Base-by-base conservation (phyloP, 495 filamentous ascomycete genomes). In the Penicillium lagena region DNA sequence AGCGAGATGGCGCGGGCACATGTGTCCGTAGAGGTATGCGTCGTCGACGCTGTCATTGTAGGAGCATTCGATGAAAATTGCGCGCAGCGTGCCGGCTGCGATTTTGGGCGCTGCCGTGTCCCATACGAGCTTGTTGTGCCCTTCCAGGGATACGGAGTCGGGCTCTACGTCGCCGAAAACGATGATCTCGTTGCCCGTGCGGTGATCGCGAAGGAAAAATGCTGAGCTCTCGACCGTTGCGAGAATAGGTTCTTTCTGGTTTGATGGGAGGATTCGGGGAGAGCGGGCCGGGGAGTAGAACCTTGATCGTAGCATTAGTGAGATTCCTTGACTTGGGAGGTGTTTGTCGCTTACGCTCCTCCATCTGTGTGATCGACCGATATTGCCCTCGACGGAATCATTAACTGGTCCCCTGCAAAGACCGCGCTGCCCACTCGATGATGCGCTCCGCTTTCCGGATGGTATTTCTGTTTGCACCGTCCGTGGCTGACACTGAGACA, bases 151-250 rank as follows among this genome's bases (percentile, higher is more conserved):
- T 37, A 96, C 63, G 9, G 81, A 81, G 59, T 98, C 93, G 8
- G 93, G 90, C 58, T 98, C 93, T 31, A 97, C 83, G 54, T 98
- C 93, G 34, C 93, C 93, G 58, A 95, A 97, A 45, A 98, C 83
- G 36, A 98, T 79, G 17, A 96, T 77, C 66, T 96, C 89, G 35
- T 72, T 71, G 2, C 82, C 78, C 0, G 79, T 83, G 1, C 63
- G 47, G 12, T 82, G 70, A 42, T 90, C 82, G 12, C 87, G 85
- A 48, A 98, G 80, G 64, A 98, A 96, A 62, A 87, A 98, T 1
- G 86, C 93, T 2, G 88, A 89, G 58, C 85, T 90, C 59, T 98
- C 90, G 37, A 90, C 37, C 53, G 59, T 69, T 58, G 48, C 75
- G 75, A 51, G 54, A 6, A 43, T 30, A 40, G 55, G 49, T 29